Conservation (phyloP, 2,329 filamentous ascomycete genomes). For the Bipolaris zeicola region DNA sequence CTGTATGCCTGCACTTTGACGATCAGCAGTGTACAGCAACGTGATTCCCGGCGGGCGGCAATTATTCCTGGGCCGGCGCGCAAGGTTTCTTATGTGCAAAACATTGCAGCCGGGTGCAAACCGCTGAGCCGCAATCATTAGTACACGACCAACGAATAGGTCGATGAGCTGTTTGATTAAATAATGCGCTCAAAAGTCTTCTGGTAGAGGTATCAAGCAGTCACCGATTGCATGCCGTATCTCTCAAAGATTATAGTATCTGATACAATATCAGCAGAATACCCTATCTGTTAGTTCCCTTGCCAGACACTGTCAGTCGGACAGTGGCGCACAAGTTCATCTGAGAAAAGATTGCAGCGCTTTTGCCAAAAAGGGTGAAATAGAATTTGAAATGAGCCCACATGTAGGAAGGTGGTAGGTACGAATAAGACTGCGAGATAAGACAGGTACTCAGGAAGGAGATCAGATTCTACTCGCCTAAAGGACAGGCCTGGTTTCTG, state of each 20-base stretch:
- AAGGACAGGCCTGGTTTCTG: neutral
- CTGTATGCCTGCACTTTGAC: conserved; percentile 6
- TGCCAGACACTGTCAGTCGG: neutral
- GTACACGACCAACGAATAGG: neutral
- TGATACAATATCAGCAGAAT: neutral
- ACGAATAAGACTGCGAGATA: neutral
- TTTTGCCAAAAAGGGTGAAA: neutral
- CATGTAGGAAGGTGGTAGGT: neutral
- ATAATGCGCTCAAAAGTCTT: neutral
- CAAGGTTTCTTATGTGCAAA: conserved; percentile 9
- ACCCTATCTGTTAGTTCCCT: neutral
- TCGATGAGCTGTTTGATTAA: neutral
- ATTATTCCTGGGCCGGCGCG: conserved; percentile 13
- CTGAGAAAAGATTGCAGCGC: neutral
- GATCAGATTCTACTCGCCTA: neutral
- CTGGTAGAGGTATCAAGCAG: neutral
- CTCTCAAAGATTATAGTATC: neutral
- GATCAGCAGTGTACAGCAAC: conserved; percentile 8
- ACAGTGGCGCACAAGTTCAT: neutral
- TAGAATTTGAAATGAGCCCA: neutral
- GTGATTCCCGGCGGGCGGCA: conserved; percentile 19
- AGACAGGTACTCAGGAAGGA: neutral
- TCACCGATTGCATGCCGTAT: neutral
- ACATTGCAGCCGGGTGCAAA: conserved; percentile 20
- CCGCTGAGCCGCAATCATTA: conserved; percentile 30